phyloP scores from a whole-genome alignment of 257 asterid species.

The Misopates orontium region DNA sequence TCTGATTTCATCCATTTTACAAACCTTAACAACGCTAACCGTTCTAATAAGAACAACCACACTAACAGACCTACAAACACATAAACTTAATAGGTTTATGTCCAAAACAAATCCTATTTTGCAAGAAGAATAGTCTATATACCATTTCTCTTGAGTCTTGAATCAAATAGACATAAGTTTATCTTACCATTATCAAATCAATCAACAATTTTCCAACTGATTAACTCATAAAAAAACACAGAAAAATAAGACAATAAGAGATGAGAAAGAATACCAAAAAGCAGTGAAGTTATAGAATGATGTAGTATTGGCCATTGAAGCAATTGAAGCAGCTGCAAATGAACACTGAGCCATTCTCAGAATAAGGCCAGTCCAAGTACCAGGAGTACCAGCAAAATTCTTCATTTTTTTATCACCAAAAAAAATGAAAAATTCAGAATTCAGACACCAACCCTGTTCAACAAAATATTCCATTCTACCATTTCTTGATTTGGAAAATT shows the following conservation, averaged over 20 bases:
- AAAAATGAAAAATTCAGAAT: neutral
- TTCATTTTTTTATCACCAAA: conserved; percentile 35
- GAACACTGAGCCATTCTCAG: conserved; percentile 46
- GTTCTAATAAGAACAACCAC: neutral
- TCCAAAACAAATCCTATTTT: neutral
- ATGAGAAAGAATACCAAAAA: conserved; percentile 45
- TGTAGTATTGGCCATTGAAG: conserved; percentile 44
- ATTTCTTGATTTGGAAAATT: neutral
- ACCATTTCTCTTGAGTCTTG: neutral
- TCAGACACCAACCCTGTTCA: conserved; percentile 1
- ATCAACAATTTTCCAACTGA: neutral
- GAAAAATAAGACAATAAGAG: neutral
- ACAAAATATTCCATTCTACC: conserved; percentile 1
- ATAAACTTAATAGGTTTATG: neutral
- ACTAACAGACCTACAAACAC: neutral
- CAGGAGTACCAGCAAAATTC: conserved; percentile 58
- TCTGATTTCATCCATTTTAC: neutral
- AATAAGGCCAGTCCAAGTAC: conserved; percentile 45
- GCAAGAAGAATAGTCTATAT: neutral
- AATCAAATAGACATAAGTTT: neutral
- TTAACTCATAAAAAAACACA: neutral
- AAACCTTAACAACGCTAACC: neutral
- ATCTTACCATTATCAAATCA: neutral
- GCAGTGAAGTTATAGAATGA: conserved; percentile 53
- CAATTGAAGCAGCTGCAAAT: conserved; percentile 54